A percentile compares a stretch with the other conserved stretches of the same genome.
These are phyloP conservation scores for Acanthamoeba culbertsoni DNA, from an alignment of 208 protist genomes.

Conservation along the genomic window DNA sequence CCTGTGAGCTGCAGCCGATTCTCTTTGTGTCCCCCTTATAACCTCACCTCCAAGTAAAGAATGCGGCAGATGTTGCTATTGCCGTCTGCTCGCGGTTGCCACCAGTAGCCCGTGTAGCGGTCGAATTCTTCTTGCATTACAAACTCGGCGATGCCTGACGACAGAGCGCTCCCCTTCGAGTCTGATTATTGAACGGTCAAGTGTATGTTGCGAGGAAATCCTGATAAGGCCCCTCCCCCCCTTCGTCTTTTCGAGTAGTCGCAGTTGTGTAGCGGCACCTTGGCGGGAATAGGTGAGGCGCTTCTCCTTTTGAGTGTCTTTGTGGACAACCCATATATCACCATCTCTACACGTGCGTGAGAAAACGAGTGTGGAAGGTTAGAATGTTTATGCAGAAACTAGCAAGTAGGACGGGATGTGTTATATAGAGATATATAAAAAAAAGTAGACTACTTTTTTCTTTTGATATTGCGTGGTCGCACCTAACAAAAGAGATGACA, in stretches of 20 bases:
- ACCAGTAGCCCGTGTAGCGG: conserved; percentile 74
- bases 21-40: too few relatives aligned
- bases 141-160: conserved; percentile 65
- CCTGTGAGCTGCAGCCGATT: too few relatives aligned
- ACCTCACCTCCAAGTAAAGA: not conserved
- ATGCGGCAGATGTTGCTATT: not conserved
- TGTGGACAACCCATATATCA: not conserved
- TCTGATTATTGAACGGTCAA: not conserved
- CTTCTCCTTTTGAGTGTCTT: not conserved
- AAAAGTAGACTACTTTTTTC: not conserved
- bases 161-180: not conserved
- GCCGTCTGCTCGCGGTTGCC: conserved; percentile 33
- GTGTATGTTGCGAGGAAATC: not conserved
- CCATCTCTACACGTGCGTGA: not conserved
- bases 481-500: not conserved
- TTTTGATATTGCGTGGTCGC: not conserved
- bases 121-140: conserved; percentile 75
- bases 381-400: not conserved
- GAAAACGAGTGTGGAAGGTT: not conserved
- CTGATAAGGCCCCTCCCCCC: not conserved
- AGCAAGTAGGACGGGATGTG: not conserved
- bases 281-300: not conserved
- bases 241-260: not conserved
- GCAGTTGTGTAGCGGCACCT: not conserved
- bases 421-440: not conserved